Percentiles rank a stretch among this genome's conserved stretches.
These are phyloP conservation scores for Rossbeevera mucosa DNA, from an alignment of 768 basidiomycete genomes.

Conservation along the genomic window DNA sequence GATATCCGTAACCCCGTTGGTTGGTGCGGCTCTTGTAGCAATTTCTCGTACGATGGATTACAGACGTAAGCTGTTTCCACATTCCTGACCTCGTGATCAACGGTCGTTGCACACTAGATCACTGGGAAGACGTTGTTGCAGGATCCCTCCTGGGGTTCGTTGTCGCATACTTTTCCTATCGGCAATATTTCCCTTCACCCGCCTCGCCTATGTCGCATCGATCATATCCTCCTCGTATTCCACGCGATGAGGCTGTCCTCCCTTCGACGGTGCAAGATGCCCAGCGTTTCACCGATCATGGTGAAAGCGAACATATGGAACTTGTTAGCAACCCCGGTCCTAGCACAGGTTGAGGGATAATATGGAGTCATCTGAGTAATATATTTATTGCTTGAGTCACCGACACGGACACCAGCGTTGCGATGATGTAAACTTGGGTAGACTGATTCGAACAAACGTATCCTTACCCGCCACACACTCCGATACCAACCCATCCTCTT, in stretches of 20 bases:
- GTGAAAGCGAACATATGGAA: slow-evolving; percentile 25
- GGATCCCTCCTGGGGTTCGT: slow-evolving; percentile 72
- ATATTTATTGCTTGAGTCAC: slow-evolving; percentile 5
- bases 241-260: slow-evolving; percentile 39
- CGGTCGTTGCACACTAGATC: slow-evolving; percentile 46
- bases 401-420: too few species aligned
- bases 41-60: slow-evolving; percentile 91
- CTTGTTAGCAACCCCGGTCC: slow-evolving; percentile 17
- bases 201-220: slow-evolving; percentile 55
- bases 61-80: slow-evolving; percentile 48
- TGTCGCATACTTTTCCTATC: slow-evolving; percentile 71
- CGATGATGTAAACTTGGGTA: too few species aligned
- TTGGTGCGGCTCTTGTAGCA: slow-evolving; percentile 73
- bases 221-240: slow-evolving; percentile 68
- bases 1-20: slow-evolving; percentile 72
- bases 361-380: slow-evolving; percentile 31
- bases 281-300: slow-evolving; percentile 12
- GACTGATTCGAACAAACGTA: too few species aligned
- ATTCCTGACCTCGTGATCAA: slow-evolving; percentile 9
- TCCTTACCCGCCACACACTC: background rate
- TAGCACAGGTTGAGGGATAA: slow-evolving; percentile 1
- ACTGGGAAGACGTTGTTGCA: slow-evolving; percentile 87
- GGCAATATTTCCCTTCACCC: slow-evolving; percentile 82
- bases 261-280: slow-evolving; percentile 33
- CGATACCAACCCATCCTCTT: background rate